Evolutionary conservation across 805 yeast genomes (phyloP).

Genomic region (Hemisphaericaspora nanyangensis): DNA sequence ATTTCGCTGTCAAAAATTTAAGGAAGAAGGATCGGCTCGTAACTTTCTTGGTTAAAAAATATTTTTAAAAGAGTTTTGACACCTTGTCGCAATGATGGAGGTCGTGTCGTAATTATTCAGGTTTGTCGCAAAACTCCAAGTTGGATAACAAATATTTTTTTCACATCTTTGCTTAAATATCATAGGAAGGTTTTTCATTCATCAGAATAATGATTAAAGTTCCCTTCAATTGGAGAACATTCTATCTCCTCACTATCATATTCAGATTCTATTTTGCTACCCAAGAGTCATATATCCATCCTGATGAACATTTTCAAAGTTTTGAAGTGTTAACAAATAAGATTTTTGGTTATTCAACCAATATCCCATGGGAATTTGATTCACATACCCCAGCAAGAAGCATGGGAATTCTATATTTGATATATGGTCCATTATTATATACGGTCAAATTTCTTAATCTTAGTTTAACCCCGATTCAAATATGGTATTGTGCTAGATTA

Average conservation of each 20-base stretch:
- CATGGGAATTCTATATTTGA: constrained; percentile 58
- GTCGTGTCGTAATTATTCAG: not conserved
- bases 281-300: constrained; percentile 85
- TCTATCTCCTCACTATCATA: constrained; percentile 42
- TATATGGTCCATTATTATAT: constrained; percentile 64
- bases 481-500: constrained; percentile 54
- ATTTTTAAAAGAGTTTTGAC: too few species aligned
- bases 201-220: not conserved
- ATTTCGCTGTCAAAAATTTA: too few species aligned
- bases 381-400: constrained; percentile 62
- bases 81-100: not conserved
- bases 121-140: not conserved
- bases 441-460: constrained; percentile 27
- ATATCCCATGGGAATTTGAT: constrained; percentile 82
- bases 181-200: too few species aligned
- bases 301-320: constrained; percentile 96
- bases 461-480: constrained; percentile 42
- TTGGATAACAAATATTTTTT: too few species aligned
- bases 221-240: constrained; percentile 42
- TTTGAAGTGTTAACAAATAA: constrained; percentile 62
- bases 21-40: too few species aligned
- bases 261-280: constrained; percentile 55
- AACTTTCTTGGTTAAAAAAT: too few species aligned
- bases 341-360: constrained; percentile 41
- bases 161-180: too few species aligned